These are phyloP conservation scores for Amaranthus hypochondriacus DNA, from an alignment of 148 eudicot species.

Conservation along the genomic window DNA sequence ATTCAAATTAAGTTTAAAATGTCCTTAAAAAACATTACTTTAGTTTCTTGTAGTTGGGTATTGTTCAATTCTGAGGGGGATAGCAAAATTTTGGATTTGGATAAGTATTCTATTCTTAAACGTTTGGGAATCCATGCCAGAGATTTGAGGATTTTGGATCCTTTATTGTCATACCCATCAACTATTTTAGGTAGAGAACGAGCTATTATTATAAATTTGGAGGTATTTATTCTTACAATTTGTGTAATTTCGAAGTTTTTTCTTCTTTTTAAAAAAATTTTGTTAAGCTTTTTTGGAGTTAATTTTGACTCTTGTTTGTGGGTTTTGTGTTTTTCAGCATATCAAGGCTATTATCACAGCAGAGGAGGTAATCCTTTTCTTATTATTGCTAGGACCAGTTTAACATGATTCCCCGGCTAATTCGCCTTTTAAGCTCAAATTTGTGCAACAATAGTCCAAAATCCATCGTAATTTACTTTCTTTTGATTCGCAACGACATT, in stretches of 20 bases:
- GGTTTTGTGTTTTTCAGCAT: conserved; percentile 45
- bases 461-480: too few species aligned
- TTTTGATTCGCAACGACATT: too few species aligned
- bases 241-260: not conserved
- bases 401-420: too few species aligned
- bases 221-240: conserved; percentile 29
- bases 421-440: too few species aligned
- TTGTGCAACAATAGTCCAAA: too few species aligned
- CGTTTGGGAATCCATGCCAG: conserved; percentile 64
- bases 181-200: conserved; percentile 67
- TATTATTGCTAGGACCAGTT: too few species aligned
- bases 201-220: conserved; percentile 79
- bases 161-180: conserved; percentile 77
- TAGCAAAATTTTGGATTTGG: conserved; percentile 52
- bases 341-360: conserved; percentile 83
- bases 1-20: not conserved
- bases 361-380: conserved; percentile 55
- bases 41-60: conserved; percentile 57
- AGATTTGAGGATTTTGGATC: conserved; percentile 80
- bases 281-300: not conserved
- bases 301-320: conserved; percentile 8
- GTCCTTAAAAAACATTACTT: conserved; percentile 39
- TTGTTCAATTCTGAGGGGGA: conserved; percentile 38
- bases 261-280: not conserved
- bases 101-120: conserved; percentile 64